Evolutionary conservation across 1,139 yeast species (phyloP), one percentile per base, ranked within the genome.

Genomic region (Geotrichum australiense): DNA sequence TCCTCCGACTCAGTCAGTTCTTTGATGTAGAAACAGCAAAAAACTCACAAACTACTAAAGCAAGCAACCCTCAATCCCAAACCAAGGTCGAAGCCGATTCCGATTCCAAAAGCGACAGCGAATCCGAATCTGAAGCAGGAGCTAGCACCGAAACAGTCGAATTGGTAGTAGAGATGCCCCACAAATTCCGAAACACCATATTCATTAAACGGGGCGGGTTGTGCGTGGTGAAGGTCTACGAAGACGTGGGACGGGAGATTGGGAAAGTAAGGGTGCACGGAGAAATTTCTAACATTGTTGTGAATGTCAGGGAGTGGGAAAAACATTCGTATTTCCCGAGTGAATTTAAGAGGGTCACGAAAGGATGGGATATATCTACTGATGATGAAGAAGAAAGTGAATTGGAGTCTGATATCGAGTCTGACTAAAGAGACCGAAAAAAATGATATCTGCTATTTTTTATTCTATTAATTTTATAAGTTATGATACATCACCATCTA

Each of bases 191-290:
- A 19, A 63, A 62, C 48, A 59, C 64, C 27, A 53, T 61, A 35
- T 63, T 63, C 48, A 59, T 65, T 22, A 57, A 58, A 36, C 55
- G 69, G 3, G 67, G 68, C 11, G 69, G 69, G 10, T 52, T 50
- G 32, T 65, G 61, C 2, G 53, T 65, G 5, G 31, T 22, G 10
- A 15, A 33, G 14, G 31, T 14, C 15, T 15, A 20, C 3, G 19
- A 15, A 16, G 22, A 12, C 8, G 14, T 37, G 34, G n/a, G n/a
- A n/a, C n/a, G n/a, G n/a, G n/a, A n/a, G n/a, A n/a, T n/a, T 23
- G 2, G 22, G 3, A 8, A 22, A 15, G 3, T 19, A 21, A 19
- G 31, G 34, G 56, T 61, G 19, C 51, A 55, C 15, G 69, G 66
- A 12, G 65, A 63, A 21, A 58, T 65, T 43, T 47, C 55, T 39